Evolutionary conservation across 352 stramenopile species (phyloP).

Genomic region (Paralagenidium karlingii): DNA sequence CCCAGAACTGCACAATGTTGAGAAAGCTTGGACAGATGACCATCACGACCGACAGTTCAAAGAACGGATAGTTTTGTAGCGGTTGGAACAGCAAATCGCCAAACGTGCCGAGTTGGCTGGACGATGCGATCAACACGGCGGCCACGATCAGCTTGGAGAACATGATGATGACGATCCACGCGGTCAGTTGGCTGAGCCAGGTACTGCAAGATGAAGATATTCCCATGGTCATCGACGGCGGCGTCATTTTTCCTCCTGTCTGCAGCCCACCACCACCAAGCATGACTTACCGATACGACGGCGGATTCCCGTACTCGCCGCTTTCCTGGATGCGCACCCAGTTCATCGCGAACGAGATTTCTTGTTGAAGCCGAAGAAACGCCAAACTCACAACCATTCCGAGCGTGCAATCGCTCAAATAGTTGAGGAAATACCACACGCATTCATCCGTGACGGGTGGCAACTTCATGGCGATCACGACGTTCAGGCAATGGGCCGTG

Average conservation of each 20-base stretch:
- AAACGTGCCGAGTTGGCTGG: constrained; percentile 31
- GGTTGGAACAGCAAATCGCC: constrained; percentile 53
- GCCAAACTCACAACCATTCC: constrained; percentile 64
- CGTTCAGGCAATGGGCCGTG: constrained; percentile 57
- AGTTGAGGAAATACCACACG: constrained; percentile 82
- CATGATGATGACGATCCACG: constrained; percentile 68
- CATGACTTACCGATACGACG: constrained; percentile 27
- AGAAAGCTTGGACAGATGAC: constrained; percentile 74
- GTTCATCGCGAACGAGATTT: constrained; percentile 56
- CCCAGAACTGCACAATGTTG: constrained; percentile 78
- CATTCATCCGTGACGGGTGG: constrained; percentile 73
- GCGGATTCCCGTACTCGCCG: constrained; percentile 61
- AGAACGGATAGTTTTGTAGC: constrained; percentile 43
- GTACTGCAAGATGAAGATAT: constrained; percentile 11
- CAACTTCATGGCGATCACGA: constrained; percentile 51
- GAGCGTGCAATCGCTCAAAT: constrained; percentile 68
- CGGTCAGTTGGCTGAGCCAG: constrained; percentile 38
- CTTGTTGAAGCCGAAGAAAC: constrained; percentile 61
- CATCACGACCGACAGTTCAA: constrained; percentile 67
- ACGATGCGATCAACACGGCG: constrained; percentile 43
- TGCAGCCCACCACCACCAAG: not conserved
- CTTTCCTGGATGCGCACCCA: constrained; percentile 66
- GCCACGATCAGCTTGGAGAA: constrained; percentile 70
- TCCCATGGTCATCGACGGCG: no score
- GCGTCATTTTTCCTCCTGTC: no score